Evolutionary conservation across 495 filamentous ascomycete species (phyloP), one percentile per base, ranked within the genome.

Genomic region (Xylaria longipes): DNA sequence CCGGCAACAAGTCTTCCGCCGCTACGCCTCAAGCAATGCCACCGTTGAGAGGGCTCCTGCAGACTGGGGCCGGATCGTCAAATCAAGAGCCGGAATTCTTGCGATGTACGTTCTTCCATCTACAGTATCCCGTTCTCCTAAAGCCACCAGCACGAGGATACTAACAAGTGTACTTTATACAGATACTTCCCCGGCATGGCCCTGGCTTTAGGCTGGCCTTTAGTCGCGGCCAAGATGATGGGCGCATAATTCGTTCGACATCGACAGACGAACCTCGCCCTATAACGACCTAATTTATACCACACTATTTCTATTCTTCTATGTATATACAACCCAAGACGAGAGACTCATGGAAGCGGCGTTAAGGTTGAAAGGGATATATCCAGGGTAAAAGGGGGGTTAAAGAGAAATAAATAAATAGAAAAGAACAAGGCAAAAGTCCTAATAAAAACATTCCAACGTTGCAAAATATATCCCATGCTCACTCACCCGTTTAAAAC

Each of bases 141-240:
- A 22, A 39, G 1, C 22, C 0, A n/a, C 20, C 56, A n/a, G 31
- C 20, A 60, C 6, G 8, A n/a, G 17, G 37, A 37, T 39, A 27
- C 60, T 60, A 43, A 62, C 17, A n/a, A 14, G 27, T n/a, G 0
- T 33, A 25, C n/a, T 5, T 29, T 5, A 5, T 20, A 54, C 37
- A 77, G 76, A 65, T 77, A 74, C 70, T 73, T 78, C 68, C 76
- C 76, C 22, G 60, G 43, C 25, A 64, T 78, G 52, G 76, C 64
- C 7, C 29, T 62, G 5, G 72, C 71, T 63, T 70, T 78, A 17
- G 33, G 57, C 12, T 78, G 76, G 76, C 76, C 76, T 29, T 60
- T 54, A 15, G 33, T 76, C 25, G 29, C 35, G n/a, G 46, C 35
- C n/a, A 43, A 63, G 60, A 2, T 63, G 5, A 6, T 63, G 5